These are phyloP conservation scores for Leptographium flavum DNA, from an alignment of 2,329 filamentous ascomycete species.

Conservation along the genomic window DNA sequence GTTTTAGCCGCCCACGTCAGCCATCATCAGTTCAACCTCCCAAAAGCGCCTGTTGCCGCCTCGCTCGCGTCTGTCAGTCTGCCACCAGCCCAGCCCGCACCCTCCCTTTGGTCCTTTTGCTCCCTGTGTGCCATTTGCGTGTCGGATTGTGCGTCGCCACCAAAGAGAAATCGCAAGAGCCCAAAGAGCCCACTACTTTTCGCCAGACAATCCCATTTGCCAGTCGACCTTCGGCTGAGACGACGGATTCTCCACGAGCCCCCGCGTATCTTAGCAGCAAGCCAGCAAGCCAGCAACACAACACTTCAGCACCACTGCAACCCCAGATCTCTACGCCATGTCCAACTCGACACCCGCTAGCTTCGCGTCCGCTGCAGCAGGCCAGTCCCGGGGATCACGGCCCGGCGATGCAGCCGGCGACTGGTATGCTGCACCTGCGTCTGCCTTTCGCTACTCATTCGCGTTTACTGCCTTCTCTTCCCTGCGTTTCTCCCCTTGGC, in stretches of 20 bases:
- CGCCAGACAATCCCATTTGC: neutral
- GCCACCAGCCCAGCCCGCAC: neutral
- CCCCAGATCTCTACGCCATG: slow-evolving; percentile 26
- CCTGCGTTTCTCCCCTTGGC: no score
- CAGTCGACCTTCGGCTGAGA: no score
- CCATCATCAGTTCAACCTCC: neutral
- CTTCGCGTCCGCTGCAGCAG: slow-evolving; percentile 72
- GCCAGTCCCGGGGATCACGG: slow-evolving; percentile 51
- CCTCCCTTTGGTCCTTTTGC: neutral
- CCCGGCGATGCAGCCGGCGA: slow-evolving; percentile 22
- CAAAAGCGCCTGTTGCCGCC: neutral
- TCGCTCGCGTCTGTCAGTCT: no score
- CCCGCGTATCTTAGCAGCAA: no score
- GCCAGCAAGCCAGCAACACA: neutral
- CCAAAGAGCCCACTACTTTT: neutral
- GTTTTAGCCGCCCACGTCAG: neutral
- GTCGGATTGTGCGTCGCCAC: neutral
- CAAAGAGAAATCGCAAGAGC: neutral
- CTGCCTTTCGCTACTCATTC: no score
- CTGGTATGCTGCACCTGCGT: slow-evolving; percentile 11
- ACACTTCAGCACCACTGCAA: no score
- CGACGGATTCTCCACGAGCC: no score
- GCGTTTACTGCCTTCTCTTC: no score
- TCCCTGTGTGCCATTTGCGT: neutral
- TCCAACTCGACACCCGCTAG: slow-evolving; percentile 60